Conservation (phyloP, 108 stramenopile species). For the Fragilaria crotonensis region DNA sequence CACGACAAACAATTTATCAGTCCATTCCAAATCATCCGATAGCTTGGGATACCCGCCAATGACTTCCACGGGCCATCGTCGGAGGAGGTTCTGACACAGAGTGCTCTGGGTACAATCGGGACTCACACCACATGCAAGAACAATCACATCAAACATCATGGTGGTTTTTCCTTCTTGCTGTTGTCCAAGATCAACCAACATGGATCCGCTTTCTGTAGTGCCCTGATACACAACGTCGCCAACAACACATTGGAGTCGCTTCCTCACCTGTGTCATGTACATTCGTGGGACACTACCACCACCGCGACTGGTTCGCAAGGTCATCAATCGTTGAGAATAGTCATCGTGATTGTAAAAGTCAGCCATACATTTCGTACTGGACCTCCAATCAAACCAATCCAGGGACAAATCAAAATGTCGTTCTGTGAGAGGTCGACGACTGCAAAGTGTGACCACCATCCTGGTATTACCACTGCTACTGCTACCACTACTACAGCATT, state of each 20-base stretch:
- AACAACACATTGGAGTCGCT: constrained; percentile 6
- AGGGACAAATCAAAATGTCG: constrained; percentile 53
- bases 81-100: constrained; percentile 14
- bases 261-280: constrained; percentile 42
- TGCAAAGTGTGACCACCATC: constrained; percentile 27
- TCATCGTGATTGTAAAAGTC: constrained; percentile 63
- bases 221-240: constrained; percentile 11
- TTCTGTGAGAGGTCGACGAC: constrained; percentile 44
- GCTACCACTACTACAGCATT: constrained; percentile 6
- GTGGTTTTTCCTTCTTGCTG: constrained; percentile 1
- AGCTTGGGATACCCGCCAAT: constrained; percentile 48
- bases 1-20: constrained; percentile 38
- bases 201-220: constrained; percentile 3
- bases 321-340: constrained; percentile 15
- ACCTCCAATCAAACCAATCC: constrained; percentile 64
- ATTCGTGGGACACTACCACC: constrained; percentile 65
- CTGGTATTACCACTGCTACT: too few relatives aligned
- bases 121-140: constrained; percentile 58
- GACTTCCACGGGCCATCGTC: constrained; percentile 20
- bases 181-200: constrained; percentile 12
- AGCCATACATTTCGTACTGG: constrained; percentile 23
- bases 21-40: constrained; percentile 49
- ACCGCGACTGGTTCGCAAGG: constrained; percentile 27
- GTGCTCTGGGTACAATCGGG: constrained; percentile 27
- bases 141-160: constrained; percentile 30